Evolutionary conservation across 768 basidiomycete genomes (phyloP), one percentile per base, ranked within the genome.

Genomic region (Cyclocybe aegerita): DNA sequence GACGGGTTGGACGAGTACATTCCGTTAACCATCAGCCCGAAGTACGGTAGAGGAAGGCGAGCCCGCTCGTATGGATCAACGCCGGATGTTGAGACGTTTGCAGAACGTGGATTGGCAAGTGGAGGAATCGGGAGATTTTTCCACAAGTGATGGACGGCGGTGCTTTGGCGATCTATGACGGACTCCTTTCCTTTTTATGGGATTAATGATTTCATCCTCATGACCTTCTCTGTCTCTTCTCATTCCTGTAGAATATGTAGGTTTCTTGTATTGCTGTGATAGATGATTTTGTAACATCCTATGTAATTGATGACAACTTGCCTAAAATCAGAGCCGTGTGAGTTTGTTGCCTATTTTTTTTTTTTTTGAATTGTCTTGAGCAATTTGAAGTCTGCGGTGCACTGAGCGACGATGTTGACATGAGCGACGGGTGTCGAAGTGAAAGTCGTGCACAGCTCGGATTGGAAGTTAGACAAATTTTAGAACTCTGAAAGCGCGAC

Each of bases 1-100:
- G 60, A 58, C 11, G 69, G 60, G 5, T 30, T 61, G 43, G 70
- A 72, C 37, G 77, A 79, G 56, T 72, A 73, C 46, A 78, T 79
- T 48, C 77, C 77, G 10, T 60, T 80, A 15, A 73, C 72, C 45
- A 62, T 67, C 3, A 70, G 71, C 50, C 54, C 64, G 8, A 58
- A 55, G 33, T 50, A 56, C 35, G 61, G 63, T 4, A 50, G 38
- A 8, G 42, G 55, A 11, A 35, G 51, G 38, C 46, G 34, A 10
- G 46, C 62, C 12, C 50, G 57, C 47, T 63, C 65, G 1, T 66
- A 66, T 43, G 65, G 65, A 10, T 35, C 65, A 2, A 66, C 61
- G 1, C 63, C 63, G 9, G 59, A 60, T 15, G 63, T 59, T 23
- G 60, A 60, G 45, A 60, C 52, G 9, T 61, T 59, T 48, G 42